phyloP scores from a whole-genome alignment of 208 protist species.

The Endotrypanum monterogeii region DNA sequence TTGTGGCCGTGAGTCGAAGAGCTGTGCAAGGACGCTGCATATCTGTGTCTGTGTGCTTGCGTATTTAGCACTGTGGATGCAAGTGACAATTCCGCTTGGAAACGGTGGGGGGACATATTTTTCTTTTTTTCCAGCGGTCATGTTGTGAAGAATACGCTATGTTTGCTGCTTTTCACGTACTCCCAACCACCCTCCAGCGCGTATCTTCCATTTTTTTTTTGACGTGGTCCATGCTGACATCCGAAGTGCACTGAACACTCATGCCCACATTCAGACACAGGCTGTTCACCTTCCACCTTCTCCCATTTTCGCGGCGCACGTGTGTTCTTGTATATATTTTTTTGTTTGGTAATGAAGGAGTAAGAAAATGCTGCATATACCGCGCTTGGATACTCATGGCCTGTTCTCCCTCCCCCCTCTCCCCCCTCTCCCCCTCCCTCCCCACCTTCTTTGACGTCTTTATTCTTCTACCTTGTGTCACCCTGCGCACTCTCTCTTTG shows the following conservation, averaged over 20 bases:
- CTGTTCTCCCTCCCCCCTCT: background rate
- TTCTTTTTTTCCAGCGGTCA: background rate
- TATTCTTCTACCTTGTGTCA: background rate
- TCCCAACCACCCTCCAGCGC: background rate
- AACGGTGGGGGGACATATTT: background rate
- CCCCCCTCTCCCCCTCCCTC: background rate
- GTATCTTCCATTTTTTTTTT: background rate
- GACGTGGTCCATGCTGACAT: background rate
- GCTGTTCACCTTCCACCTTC: background rate
- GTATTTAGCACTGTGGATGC: background rate
- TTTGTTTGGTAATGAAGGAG: background rate
- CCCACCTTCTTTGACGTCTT: background rate
- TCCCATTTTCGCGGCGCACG: background rate
- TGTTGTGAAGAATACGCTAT: background rate
- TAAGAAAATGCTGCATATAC: background rate
- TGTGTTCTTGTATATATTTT: too few species aligned
- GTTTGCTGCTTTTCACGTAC: background rate
- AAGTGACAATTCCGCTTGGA: background rate
- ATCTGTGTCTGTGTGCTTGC: background rate
- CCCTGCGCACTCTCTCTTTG: too few species aligned
- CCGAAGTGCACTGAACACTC: background rate
- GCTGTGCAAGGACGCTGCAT: background rate
- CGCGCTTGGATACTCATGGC: background rate
- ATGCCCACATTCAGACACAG: background rate
- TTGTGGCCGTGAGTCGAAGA: background rate